Conservation (phyloP, 75 land plant genomes). For the Picea glauca region DNA sequence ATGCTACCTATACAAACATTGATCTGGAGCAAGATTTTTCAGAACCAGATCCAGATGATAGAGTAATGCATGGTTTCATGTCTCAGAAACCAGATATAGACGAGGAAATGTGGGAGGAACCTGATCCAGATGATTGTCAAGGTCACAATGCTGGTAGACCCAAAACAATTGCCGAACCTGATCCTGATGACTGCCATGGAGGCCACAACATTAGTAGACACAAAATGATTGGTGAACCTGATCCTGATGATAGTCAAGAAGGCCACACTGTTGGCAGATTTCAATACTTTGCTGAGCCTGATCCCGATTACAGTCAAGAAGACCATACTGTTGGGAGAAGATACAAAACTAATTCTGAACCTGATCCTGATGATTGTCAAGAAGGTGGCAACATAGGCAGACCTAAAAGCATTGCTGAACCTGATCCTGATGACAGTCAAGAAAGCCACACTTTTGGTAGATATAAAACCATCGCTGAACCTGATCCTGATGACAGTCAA, state of each 20-base stretch:
- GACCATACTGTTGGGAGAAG: neutral
- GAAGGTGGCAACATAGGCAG: neutral
- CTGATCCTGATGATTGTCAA: constrained; percentile 27
- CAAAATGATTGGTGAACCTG: constrained; percentile 33
- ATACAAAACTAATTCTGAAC: neutral
- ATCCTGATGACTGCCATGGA: constrained; percentile 27
- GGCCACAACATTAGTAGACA: neutral
- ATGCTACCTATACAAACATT: constrained; percentile 5
- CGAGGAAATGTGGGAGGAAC: constrained; percentile 10
- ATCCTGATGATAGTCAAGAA: constrained; percentile 33
- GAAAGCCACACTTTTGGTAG: neutral
- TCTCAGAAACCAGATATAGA: neutral
- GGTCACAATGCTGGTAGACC: neutral
- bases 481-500: constrained; percentile 38
- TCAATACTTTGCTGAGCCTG: constrained; percentile 24
- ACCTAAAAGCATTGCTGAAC: neutral
- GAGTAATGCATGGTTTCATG: constrained; percentile 8
- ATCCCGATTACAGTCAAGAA: constrained; percentile 26
- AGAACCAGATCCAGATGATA: constrained; percentile 49
- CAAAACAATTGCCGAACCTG: constrained; percentile 11
- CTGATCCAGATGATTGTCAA: constrained; percentile 32
- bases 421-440: constrained; percentile 43
- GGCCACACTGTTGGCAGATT: neutral
- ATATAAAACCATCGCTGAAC: constrained; percentile 13
- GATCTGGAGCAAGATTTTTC: neutral